phyloP scores from a whole-genome alignment of 768 basidiomycete genomes.

The Suillus luteus region DNA sequence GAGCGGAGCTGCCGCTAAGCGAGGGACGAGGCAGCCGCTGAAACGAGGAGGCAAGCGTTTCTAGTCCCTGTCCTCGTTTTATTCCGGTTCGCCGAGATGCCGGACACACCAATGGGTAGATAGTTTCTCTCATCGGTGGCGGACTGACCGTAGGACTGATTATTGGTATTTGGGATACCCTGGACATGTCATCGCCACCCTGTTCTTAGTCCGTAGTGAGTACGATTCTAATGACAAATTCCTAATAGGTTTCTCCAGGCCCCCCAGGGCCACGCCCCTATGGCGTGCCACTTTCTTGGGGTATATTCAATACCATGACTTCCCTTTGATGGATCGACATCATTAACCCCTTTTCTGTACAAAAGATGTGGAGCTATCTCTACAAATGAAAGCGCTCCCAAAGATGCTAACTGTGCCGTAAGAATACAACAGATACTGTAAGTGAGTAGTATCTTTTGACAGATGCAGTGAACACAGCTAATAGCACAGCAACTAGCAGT shows the following conservation, averaged over 20 bases:
- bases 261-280: constrained; percentile 4
- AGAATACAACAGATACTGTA: constrained; percentile 6
- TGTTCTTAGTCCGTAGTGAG: constrained; percentile 9
- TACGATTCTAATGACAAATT: constrained; percentile 10
- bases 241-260: constrained; percentile 9
- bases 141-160: constrained; percentile 19
- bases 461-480: constrained; percentile 3
- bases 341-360: constrained; percentile 9
- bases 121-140: constrained; percentile 1
- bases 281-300: constrained; percentile 14
- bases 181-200: not conserved
- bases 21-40: constrained; percentile 70
- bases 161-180: constrained; percentile 7
- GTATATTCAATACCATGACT: constrained; percentile 2
- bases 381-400: constrained; percentile 12
- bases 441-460: constrained; percentile 3
- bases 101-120: not conserved
- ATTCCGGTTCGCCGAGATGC: constrained; percentile 1
- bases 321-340: constrained; percentile 11
- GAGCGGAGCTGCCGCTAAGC: constrained; percentile 39
- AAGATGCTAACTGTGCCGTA: constrained; percentile 6
- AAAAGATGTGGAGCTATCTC: constrained; percentile 16
- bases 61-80: constrained; percentile 36
- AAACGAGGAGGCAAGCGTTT: constrained; percentile 78
- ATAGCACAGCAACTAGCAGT: constrained; percentile 14